Evolutionary conservation across 352 stramenopile species (phyloP).

Genomic region (Phytophthora podocarpi): DNA sequence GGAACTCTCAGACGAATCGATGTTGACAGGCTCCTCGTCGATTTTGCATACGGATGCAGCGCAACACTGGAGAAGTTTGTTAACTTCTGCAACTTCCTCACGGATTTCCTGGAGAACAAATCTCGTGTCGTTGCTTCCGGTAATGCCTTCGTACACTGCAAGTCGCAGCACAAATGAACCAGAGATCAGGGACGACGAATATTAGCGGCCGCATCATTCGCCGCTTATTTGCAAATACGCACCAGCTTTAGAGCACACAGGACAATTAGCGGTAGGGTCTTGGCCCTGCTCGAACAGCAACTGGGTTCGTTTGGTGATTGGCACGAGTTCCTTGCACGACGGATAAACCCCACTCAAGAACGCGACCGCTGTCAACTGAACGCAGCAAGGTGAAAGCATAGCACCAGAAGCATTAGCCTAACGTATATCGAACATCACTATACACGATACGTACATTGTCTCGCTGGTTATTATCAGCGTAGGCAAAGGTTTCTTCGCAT

Average conservation of each 20-base stretch:
- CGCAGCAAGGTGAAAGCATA: background rate
- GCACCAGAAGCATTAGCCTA: background rate
- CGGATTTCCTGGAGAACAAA: constrained; percentile 65
- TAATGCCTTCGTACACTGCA: constrained; percentile 76
- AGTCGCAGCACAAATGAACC: background rate
- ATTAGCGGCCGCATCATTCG: background rate
- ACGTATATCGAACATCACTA: background rate
- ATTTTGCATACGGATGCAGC: constrained; percentile 47
- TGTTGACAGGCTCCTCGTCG: background rate
- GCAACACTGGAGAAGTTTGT: constrained; percentile 72
- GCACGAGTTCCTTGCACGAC: constrained; percentile 55
- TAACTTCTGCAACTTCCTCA: constrained; percentile 59
- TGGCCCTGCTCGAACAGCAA: constrained; percentile 80
- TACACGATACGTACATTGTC: constrained; percentile 55
- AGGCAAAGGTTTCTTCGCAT: constrained; percentile 67
- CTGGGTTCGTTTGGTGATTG: constrained; percentile 58
- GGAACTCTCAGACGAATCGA: background rate
- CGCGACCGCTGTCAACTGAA: constrained; percentile 62
- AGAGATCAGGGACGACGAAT: background rate
- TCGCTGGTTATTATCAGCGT: constrained; percentile 74
- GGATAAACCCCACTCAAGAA: constrained; percentile 65
- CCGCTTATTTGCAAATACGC: constrained; percentile 8
- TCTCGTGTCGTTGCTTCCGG: constrained; percentile 57
- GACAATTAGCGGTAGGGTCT: constrained; percentile 67
- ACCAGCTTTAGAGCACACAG: constrained; percentile 69